These are phyloP conservation scores for Tulasnella sp. DNA, from an alignment of 768 basidiomycete species.

Conservation along the genomic window DNA sequence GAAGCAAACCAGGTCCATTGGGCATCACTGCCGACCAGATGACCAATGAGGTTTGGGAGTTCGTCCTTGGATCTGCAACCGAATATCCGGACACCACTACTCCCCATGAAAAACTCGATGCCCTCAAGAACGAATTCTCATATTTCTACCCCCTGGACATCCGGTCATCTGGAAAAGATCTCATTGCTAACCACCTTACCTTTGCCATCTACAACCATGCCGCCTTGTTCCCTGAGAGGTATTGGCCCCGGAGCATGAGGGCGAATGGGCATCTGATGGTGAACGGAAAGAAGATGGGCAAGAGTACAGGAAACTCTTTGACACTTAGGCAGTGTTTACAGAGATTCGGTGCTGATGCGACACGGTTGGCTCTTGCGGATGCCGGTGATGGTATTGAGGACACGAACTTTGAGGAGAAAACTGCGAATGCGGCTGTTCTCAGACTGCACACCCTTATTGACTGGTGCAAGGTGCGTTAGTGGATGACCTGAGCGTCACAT, in stretches of 20 bases:
- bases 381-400: conserved; percentile 96
- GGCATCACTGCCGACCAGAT: conserved; percentile 82
- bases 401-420: conserved; percentile 98
- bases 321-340: conserved; percentile 77
- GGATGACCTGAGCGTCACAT: too few species aligned
- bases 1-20: conserved; percentile 64
- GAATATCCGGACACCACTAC: conserved; percentile 42
- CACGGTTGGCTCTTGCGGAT: conserved; percentile 82
- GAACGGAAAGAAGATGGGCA: conserved; percentile 99
- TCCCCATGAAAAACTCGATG: conserved; percentile 63
- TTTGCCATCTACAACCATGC: conserved; percentile 91
- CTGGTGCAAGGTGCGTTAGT: conserved; percentile 79
- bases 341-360: conserved; percentile 97
- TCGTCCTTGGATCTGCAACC: conserved; percentile 66
- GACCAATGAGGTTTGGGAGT: conserved; percentile 98
- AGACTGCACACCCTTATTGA: conserved; percentile 77
- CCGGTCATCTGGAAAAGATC: conserved; percentile 94
- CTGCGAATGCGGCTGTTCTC: conserved; percentile 92
- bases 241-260: conserved; percentile 85
- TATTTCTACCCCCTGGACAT: conserved; percentile 99
- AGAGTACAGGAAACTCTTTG: conserved; percentile 91
- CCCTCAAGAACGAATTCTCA: conserved; percentile 77
- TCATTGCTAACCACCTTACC: conserved; percentile 89
- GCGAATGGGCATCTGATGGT: conserved; percentile 94
- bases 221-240: conserved; percentile 76